Conservation (phyloP, 139 green algal genomes). For the Pleodorina starrii region DNA sequence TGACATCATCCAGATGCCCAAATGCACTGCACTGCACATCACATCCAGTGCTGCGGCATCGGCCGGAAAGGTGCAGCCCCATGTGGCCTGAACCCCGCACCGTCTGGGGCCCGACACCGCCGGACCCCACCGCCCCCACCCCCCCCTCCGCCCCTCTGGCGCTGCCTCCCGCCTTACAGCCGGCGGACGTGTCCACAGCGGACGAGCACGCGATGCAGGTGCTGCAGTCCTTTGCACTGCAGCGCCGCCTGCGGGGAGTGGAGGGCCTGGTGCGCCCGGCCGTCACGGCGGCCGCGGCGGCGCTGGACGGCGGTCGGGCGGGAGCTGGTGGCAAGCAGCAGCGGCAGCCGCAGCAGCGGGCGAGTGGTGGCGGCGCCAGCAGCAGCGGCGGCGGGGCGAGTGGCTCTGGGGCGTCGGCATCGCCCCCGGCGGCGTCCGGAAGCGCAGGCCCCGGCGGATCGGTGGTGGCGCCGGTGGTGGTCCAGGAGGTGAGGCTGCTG, state of each 20-base stretch:
- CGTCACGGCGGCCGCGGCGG: background rate
- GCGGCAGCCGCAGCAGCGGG: constrained; percentile 15
- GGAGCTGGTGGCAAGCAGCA: background rate
- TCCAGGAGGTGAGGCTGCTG: background rate
- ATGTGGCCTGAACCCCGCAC: too few relatives aligned
- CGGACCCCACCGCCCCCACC: too few relatives aligned
- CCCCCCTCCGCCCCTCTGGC: too few relatives aligned
- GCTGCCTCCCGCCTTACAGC: too few relatives aligned
- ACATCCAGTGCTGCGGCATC: too few relatives aligned
- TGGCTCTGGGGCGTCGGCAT: too few relatives aligned
- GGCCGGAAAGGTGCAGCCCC: too few relatives aligned
- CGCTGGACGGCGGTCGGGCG: background rate
- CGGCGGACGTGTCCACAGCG: background rate
- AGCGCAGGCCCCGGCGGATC: background rate
- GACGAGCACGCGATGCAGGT: constrained; percentile 34
- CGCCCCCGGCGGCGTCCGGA: too few relatives aligned
- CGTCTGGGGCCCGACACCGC: too few relatives aligned
- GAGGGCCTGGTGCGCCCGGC: background rate
- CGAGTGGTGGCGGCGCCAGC: too few relatives aligned
- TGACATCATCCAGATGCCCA: too few relatives aligned
- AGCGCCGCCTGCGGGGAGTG: constrained; percentile 15
- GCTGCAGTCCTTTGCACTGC: constrained; percentile 34
- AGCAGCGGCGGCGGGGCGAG: background rate
- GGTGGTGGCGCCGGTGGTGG: background rate
- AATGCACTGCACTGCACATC: too few relatives aligned